Base-by-base conservation (phyloP, 2,329 filamentous ascomycete genomes). In the Albophoma yamanashiensis region DNA sequence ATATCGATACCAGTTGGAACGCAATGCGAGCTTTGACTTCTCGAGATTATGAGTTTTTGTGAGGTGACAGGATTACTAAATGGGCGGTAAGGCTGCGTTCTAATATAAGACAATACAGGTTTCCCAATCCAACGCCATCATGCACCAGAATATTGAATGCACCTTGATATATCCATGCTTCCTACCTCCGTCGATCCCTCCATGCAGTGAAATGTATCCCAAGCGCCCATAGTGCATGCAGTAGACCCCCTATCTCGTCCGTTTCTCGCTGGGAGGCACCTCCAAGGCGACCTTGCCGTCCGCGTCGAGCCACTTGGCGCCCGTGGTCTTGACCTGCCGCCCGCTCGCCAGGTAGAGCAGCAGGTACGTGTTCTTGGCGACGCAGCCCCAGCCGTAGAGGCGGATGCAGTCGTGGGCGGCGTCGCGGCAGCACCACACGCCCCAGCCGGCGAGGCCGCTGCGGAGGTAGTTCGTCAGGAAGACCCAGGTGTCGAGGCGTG, bases 341-440 rank as follows among this genome's bases (percentile, higher is more conserved):
- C 83, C 79, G 66, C 87, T 93, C 0, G 86, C 88, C 17, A 92
- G 73, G 69, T 89, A 93, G 0, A 96, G 72, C 45, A 92, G 71
- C 4, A 94, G 73, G 70, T 91, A 96, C 40, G 90, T 79, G 67
- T 95, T 87, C 59, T 84, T 81, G 0, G 84, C 83, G 0, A 91
- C 76, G 63, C 87, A 82, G 0, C 89, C 92, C 87, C 89, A 96
- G 68, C 89, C 90, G 69, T 89, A 94, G 1, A 93, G 71, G 40
- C 85, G 81, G 2, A 95, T 71, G 65, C 75, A 79, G 4, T 66
- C 69, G 14, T 68, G 72, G 45, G 72, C 74, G 7, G 65, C 70
- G 31, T 67, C 66, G 56, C 83, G 74, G 17, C 69, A 72, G 64
- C 83, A 85, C 75, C 82, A 85, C 1, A 88, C 79, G 3, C 86